phyloP scores from a whole-genome alignment of 192 early-diverging fungal genomes.

The Geranomyces variabilis region DNA sequence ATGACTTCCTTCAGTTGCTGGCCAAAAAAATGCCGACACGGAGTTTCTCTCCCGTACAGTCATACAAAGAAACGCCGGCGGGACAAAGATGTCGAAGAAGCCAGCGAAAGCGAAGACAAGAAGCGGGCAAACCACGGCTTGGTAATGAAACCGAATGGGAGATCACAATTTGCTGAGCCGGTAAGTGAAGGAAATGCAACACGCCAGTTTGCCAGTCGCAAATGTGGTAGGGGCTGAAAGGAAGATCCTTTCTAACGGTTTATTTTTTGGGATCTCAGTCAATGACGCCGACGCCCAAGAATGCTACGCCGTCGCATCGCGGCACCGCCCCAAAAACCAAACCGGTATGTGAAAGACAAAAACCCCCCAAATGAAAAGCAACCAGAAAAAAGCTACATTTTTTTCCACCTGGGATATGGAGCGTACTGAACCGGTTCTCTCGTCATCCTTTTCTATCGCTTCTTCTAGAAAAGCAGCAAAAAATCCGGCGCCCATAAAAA shows the following conservation, averaged over 20 bases:
- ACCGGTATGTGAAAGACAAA: constrained; percentile 9
- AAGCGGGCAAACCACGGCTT: constrained; percentile 10
- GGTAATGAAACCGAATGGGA: not conserved
- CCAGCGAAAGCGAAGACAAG: constrained; percentile 13
- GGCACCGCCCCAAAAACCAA: constrained; percentile 18
- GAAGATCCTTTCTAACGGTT: no score
- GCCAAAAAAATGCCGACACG: not conserved
- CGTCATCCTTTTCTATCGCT: not conserved
- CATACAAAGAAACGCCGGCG: constrained; percentile 22
- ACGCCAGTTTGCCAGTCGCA: no score
- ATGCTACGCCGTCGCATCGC: constrained; percentile 1
- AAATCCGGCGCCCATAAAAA: constrained; percentile 33
- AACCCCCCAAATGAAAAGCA: no score
- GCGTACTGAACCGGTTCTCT: no score
- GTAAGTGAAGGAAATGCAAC: constrained; percentile 1
- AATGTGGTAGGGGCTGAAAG: no score
- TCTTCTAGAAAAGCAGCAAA: constrained; percentile 20
- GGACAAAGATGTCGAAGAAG: constrained; percentile 27
- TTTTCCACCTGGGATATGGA: not conserved
- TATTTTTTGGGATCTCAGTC: not conserved
- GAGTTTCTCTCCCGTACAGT: not conserved
- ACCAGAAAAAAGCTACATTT: no score
- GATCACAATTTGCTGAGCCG: not conserved
- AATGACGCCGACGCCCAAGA: not conserved
- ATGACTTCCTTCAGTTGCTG: not conserved